Evolutionary conservation across 2,329 filamentous ascomycete species (phyloP).

Genomic region (Mycocentrospora acerina): DNA sequence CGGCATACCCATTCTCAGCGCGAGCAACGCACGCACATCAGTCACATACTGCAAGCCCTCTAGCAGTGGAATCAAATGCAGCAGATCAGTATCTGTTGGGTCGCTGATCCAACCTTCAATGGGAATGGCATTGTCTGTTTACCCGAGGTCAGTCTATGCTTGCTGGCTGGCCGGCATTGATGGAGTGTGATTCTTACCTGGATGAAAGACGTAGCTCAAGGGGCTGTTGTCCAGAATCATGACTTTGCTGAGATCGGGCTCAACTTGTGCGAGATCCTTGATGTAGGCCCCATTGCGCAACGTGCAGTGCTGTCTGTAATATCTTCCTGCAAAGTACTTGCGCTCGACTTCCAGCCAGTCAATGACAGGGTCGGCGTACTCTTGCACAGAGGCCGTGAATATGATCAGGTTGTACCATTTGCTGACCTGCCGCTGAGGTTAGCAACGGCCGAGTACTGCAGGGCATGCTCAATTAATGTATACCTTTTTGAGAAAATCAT

Average conservation of each 20-base stretch:
- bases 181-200: conserved; percentile 64
- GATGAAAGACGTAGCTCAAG: conserved; percentile 97
- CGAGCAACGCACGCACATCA: conserved; percentile 87
- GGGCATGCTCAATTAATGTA: conserved; percentile 32
- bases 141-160: conserved; percentile 12
- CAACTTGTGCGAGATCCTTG: conserved; percentile 93
- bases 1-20: conserved; percentile 79
- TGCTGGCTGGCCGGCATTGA: conserved; percentile 2
- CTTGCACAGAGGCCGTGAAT: conserved; percentile 96
- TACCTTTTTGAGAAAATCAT: conserved; percentile 89
- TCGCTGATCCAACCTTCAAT: conserved; percentile 99
- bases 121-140: conserved; percentile 91
- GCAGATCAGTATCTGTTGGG: conserved; percentile 91
- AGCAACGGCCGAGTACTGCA: conserved; percentile 11
- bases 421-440: conserved; percentile 61
- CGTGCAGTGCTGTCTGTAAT: conserved; percentile 97
- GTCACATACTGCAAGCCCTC: conserved; percentile 96
- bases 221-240: conserved; percentile 99
- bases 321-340: conserved; percentile 91
- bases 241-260: conserved; percentile 95
- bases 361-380: conserved; percentile 97
- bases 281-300: conserved; percentile 95
- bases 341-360: conserved; percentile 97
- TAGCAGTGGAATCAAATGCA: conserved; percentile 88
- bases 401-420: conserved; percentile 98